These are phyloP conservation scores for Paxillus involutus DNA, from an alignment of 768 basidiomycete genomes.

Conservation along the genomic window DNA sequence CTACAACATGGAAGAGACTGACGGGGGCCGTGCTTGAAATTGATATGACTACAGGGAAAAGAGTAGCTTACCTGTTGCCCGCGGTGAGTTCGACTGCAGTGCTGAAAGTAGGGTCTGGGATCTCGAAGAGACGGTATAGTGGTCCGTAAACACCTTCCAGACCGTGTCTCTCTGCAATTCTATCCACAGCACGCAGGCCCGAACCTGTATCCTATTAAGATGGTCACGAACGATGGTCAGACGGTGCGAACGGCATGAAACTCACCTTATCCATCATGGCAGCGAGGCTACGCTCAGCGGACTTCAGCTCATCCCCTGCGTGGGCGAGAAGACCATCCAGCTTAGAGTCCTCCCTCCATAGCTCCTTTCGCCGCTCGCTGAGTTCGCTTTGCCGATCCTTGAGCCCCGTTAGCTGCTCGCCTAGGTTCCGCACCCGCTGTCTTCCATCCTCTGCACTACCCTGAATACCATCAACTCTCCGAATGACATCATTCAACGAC, in stretches of 20 bases:
- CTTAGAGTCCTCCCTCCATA: slow-evolving; percentile 95
- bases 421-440: slow-evolving; percentile 52
- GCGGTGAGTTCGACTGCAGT: slow-evolving; percentile 94
- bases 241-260: background rate
- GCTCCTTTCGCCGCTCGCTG: slow-evolving; percentile 82
- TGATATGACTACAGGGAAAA: background rate
- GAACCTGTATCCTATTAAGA: slow-evolving; percentile 79
- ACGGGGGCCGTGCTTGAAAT: slow-evolving; percentile 9
- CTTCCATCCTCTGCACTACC: slow-evolving; percentile 67
- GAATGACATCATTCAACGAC: slow-evolving; percentile 57
- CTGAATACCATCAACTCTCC: slow-evolving; percentile 54
- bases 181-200: slow-evolving; percentile 84
- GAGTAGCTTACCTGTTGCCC: slow-evolving; percentile 75
- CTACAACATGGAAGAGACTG: slow-evolving; percentile 93
- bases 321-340: slow-evolving; percentile 74
- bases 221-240: background rate
- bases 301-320: slow-evolving; percentile 77
- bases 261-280: slow-evolving; percentile 95
- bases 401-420: slow-evolving; percentile 56
- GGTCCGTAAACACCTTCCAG: slow-evolving; percentile 91
- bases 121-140: slow-evolving; percentile 89
- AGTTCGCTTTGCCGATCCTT: slow-evolving; percentile 70
- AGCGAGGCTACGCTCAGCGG: slow-evolving; percentile 74
- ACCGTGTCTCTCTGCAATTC: slow-evolving; percentile 72
- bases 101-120: slow-evolving; percentile 85